phyloP scores from a whole-genome alignment of 2,329 filamentous ascomycete species.

The Ophiostoma piceae region DNA sequence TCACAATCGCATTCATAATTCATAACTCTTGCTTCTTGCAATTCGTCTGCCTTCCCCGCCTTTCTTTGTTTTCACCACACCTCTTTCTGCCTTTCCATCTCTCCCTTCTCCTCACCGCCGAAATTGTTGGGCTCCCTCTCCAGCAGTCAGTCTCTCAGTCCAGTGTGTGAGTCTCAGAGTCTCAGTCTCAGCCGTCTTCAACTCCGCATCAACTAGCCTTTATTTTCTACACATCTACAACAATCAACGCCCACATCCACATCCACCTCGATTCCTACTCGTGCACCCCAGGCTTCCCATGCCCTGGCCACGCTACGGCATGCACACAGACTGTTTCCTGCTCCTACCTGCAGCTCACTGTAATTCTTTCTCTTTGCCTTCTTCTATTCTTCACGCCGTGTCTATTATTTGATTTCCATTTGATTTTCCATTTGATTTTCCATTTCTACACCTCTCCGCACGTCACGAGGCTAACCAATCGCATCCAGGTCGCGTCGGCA shows the following conservation, averaged over 20 bases:
- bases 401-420: too few relatives aligned
- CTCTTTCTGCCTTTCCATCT: background rate
- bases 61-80: conserved; percentile 3
- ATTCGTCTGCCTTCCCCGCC: background rate
- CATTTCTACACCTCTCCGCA: conserved; percentile 12
- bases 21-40: background rate
- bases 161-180: background rate
- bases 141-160: background rate
- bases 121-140: background rate
- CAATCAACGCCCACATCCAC: background rate
- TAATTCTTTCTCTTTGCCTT: background rate
- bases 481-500: conserved; percentile 27
- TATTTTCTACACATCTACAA: background rate
- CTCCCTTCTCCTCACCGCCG: background rate
- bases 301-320: background rate
- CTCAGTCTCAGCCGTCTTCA: background rate
- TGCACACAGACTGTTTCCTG: conserved; percentile 2
- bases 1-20: background rate
- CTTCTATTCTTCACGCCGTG: too few relatives aligned
- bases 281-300: background rate
- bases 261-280: background rate
- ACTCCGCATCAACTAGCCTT: background rate
- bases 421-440: background rate
- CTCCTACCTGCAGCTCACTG: background rate
- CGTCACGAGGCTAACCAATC: conserved; percentile 30